Evolutionary conservation across 148 eudicot genomes (phyloP), one percentile per base, ranked within the genome.

Genomic region (Chenopodium formosanum): DNA sequence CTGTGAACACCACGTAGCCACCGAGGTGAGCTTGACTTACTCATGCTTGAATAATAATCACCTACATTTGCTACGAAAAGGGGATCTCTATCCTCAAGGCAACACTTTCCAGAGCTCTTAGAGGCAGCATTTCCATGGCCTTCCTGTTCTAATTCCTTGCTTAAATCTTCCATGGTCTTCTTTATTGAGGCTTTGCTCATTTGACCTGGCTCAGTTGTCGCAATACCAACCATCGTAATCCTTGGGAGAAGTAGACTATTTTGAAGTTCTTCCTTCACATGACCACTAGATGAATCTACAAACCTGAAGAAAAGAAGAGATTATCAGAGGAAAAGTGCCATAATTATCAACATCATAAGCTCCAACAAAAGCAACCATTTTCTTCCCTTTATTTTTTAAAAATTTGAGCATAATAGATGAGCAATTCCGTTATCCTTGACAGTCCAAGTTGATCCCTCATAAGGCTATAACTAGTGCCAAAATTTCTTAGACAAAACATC

Each of bases 51-150:
- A 83, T 88, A 84, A 79, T 89, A 91, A 82, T 93, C 97, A 46
- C 95, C 99, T 17, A 96, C 90, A 75, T 91, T 96, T 48, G 98
- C 94, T 22, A 96, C 98, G 81, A 96, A 96, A 37, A 96, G 89
- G 46, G 97, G 98, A 86, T 96, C 98, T 86, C 98, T 88, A 22
- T 92, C 93, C 52, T 91, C 93, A 0, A 52, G 80, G 66, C 48
- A 65, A 37, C 44, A 78, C 44, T 85, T 84, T 60, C 77, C 74
- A 40, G 79, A 79, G 82, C 83, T 67, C 73, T 80, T 81, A 48
- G 77, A 58, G 37, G 77, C 77, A 19, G 87, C 69, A 50, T 79
- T 79, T 76, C 66, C 92, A 78, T 82, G 87, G 66, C 90, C 91
- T 1, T 83, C 88, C 47, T 85, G 87, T 87, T 94, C 95, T 81